Conservation (phyloP, 345 rosid species). For the Noccaea caerulescens region DNA sequence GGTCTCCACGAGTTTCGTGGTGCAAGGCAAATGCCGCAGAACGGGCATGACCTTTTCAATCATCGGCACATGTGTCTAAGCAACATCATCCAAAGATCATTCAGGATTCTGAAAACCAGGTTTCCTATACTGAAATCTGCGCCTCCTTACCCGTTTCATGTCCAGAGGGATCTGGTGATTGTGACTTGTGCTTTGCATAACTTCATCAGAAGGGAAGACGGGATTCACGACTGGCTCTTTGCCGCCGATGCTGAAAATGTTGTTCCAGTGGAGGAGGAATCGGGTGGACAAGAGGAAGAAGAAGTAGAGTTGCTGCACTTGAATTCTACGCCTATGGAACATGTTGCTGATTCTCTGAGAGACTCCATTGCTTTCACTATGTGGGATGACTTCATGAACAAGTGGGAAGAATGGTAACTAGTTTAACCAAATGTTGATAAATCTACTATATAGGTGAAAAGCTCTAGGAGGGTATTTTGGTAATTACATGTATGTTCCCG, state of each 20-base stretch:
- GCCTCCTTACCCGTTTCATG: constrained; percentile 67
- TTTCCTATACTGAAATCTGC: constrained; percentile 80
- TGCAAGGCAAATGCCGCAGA: constrained; percentile 65
- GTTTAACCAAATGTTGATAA: not conserved
- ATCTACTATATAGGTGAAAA: not conserved
- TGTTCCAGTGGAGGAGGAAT: constrained; percentile 45
- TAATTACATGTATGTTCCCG: not conserved
- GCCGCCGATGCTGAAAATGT: constrained; percentile 40
- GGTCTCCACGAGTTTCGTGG: constrained; percentile 63
- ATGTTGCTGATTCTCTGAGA: constrained; percentile 51
- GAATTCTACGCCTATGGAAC: constrained; percentile 56
- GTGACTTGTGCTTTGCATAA: constrained; percentile 80
- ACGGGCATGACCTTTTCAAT: constrained; percentile 69
- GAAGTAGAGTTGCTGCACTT: constrained; percentile 59
- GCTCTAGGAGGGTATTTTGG: not conserved
- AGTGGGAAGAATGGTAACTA: constrained; percentile 69
- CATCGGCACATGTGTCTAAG: constrained; percentile 69
- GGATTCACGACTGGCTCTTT: constrained; percentile 72
- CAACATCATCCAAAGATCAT: constrained; percentile 55
- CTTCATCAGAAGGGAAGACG: constrained; percentile 63
- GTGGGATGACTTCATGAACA: constrained; percentile 80
- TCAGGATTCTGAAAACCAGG: constrained; percentile 61
- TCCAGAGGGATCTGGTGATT: constrained; percentile 87
- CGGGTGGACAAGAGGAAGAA: constrained; percentile 51
- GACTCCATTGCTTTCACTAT: constrained; percentile 66